Evolutionary conservation across 768 basidiomycete species (phyloP), one percentile per base, ranked within the genome.

Genomic region (Suillus paluster): DNA sequence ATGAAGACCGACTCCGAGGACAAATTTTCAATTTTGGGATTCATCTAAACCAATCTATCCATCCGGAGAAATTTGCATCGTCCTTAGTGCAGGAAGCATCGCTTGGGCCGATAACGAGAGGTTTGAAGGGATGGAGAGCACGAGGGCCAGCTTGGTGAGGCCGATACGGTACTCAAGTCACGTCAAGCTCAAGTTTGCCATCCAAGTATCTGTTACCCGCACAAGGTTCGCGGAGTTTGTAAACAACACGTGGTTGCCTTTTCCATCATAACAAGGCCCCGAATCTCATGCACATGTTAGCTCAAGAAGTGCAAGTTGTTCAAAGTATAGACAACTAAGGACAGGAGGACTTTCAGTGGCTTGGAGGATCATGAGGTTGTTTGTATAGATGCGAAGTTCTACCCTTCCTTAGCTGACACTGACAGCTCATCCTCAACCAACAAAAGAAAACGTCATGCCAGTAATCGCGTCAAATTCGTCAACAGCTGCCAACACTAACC

Each of bases 191-290:
- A 30, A 30, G 30, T 49, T 10, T 49, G 27, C 25, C 48, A 49
- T 49, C 48, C 11, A 33, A n/a, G n/a, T n/a, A n/a, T n/a, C 33
- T 27, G 49, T n/a, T 10, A 17, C 49, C 19, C 30, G 46, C 8
- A 48, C 25, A 48, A n/a, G 25, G 46, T 48, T 48, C 46, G 49
- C 49, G 49, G 49, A 50, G 49, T 50, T 50, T 50, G 11, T 50
- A 50, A 50, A 33, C 19, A 33, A 33, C 49, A 50, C 49, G 49
- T 50, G 49, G 49, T 50, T 50, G 6, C 49, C 49, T 50, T 50
- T 50, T 50, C 11, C 19, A 11, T 30, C 11, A 27, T 15, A 8
- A 48, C 36, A 36, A 25, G 25, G 17, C 27, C 15, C 17, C 45
- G 45, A 23, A 48, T 10, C 25, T 10, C 48, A 25, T 25, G 23